Evolutionary conservation across 2,329 filamentous ascomycete species (phyloP).

Genomic region (Fusarium robinianum): DNA sequence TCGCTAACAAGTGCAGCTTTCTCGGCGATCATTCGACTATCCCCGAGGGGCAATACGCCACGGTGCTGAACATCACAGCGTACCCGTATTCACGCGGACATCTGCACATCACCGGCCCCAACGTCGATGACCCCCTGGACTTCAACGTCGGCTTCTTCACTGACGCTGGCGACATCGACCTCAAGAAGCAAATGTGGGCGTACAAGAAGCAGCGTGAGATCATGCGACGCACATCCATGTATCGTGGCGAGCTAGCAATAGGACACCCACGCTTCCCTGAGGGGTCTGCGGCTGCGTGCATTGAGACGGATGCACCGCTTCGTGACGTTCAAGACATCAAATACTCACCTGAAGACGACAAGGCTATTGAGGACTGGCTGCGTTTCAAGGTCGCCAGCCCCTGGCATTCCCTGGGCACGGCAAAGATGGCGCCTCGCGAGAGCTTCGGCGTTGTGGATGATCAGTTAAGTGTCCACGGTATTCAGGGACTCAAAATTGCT

Average conservation of each 20-base stretch:
- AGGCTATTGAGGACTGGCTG: conserved; percentile 51
- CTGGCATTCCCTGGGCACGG: conserved; percentile 53
- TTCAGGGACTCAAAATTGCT: conserved; percentile 47
- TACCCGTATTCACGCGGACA: conserved; percentile 59
- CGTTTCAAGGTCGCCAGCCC: conserved; percentile 48
- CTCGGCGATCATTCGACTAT: conserved; percentile 48
- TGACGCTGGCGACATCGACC: conserved; percentile 60
- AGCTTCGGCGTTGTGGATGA: conserved; percentile 45
- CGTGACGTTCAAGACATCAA: conserved; percentile 46
- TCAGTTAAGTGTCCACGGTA: conserved; percentile 49
- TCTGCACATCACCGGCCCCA: conserved; percentile 60
- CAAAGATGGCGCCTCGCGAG: conserved; percentile 50
- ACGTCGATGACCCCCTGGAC: conserved; percentile 50
- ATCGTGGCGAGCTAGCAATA: conserved; percentile 50
- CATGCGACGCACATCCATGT: conserved; percentile 59
- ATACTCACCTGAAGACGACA: conserved; percentile 56
- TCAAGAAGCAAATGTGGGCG: conserved; percentile 65
- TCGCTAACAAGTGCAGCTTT: conserved; percentile 37
- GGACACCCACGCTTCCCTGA: conserved; percentile 52
- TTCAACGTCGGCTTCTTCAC: conserved; percentile 63
- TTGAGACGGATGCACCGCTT: conserved; percentile 51
- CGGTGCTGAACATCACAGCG: conserved; percentile 52
- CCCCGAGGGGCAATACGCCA: conserved; percentile 54
- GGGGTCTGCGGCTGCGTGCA: conserved; percentile 46
- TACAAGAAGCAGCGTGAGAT: conserved; percentile 71